Percentiles rank a stretch among this genome's conserved stretches.
Conservation (phyloP, 495 filamentous ascomycete species). For the Lichenothelia convexa region DNA sequence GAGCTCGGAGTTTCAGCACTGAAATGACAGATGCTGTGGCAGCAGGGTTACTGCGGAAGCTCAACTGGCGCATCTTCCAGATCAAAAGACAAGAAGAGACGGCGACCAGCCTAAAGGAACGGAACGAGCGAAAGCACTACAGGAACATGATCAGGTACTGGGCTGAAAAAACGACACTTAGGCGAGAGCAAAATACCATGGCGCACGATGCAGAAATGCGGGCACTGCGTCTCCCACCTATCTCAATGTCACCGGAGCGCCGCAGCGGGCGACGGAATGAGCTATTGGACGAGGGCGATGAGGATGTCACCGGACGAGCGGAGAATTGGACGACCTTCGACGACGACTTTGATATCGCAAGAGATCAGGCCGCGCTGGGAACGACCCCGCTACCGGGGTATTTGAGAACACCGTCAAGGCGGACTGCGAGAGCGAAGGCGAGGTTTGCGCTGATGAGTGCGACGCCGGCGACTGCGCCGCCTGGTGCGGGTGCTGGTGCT, state of each 20-base stretch:
- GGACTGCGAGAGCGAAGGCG: constrained; percentile 4
- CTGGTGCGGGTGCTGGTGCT: neutral
- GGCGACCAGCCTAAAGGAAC: constrained; percentile 15
- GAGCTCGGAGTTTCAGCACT: constrained; percentile 9
- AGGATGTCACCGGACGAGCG: constrained; percentile 3
- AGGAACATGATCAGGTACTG: constrained; percentile 21
- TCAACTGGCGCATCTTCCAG: constrained; percentile 21
- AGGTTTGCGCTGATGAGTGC: constrained; percentile 1
- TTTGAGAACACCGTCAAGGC: constrained; percentile 14
- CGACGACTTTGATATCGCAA: constrained; percentile 29
- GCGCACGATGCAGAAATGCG: neutral
- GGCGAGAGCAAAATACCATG: constrained; percentile 1
- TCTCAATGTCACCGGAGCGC: neutral
- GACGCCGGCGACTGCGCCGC: neutral
- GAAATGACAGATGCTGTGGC: constrained; percentile 13
- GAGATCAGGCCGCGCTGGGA: constrained; percentile 1
- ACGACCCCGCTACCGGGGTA: constrained; percentile 12
- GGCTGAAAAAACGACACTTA: constrained; percentile 12
- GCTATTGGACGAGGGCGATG: neutral
- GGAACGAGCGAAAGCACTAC: constrained; percentile 18
- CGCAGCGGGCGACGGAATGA: neutral
- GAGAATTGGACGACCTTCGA: constrained; percentile 26
- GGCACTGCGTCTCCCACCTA: neutral
- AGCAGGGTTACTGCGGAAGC: constrained; percentile 8
- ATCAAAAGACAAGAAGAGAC: constrained; percentile 12